Evolutionary conservation across 2,329 filamentous ascomycete genomes (phyloP), one percentile per base, ranked within the genome.

Genomic region (Phaeosphaeriaceae sp.): DNA sequence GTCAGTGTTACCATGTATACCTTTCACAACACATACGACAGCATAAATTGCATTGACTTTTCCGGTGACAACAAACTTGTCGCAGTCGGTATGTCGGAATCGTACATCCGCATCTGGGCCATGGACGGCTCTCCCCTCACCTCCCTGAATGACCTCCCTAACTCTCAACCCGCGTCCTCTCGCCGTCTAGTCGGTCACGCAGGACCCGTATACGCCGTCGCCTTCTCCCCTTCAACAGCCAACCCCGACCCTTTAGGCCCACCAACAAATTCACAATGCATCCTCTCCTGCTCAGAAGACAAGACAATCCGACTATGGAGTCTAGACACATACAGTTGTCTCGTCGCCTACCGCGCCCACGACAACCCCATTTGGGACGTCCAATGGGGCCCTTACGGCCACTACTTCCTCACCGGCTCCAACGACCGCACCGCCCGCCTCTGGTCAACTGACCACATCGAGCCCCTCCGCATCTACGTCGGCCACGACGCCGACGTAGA

Each of bases 1-100:
- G 81, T 97, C 51, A 96, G 92, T 64, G 87, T 95, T 18, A 94
- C 90, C 79, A 97, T 97, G 89, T 97, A 95, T 71, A 99, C 94
- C 0, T 96, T 97, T 68, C 94, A 99, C 78, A 99, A 99, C 73
- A 96, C 90, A 0, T 87, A 92, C 56, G 92, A 96, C 73, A 89
- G 90, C 47, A 83, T 96, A 50, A 92, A 90, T n/a, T 96, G 90
- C 68, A 85, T 97, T 70, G 93, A 97, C 66, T 97, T 99, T 68
- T 97, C 93, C 0, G 89, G 93, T 45, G 94, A 99, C 68, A 88
- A 90, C 55, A 83, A 87, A 58, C 83, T 97, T 21, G 90, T 94
- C 30, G 94, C 94, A 18, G 89, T 87, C 17, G 95, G 94, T 21
- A 96, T 92, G 39, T 87, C 88, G 46, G 92, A 97, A 68, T 97